These are phyloP conservation scores for Agrocybe chaxingu DNA, from an alignment of 768 basidiomycete species.

Conservation along the genomic window DNA sequence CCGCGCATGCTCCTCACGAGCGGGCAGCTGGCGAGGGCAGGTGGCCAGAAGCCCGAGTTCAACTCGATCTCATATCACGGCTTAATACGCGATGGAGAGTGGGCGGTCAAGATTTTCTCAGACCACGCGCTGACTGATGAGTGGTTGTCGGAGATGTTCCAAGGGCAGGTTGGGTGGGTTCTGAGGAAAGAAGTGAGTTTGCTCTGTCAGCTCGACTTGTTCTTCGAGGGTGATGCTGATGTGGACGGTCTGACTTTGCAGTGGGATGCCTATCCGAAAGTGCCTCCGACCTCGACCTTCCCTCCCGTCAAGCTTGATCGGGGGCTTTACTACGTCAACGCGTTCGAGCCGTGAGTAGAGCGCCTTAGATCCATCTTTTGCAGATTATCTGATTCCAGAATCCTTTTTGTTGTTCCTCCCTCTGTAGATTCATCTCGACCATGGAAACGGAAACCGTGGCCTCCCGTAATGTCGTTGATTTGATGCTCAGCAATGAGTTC, in stretches of 20 bases:
- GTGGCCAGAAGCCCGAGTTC: conserved; percentile 68
- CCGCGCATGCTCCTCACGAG: conserved; percentile 76
- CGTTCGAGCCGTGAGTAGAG: conserved; percentile 78
- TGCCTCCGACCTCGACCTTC: conserved; percentile 64
- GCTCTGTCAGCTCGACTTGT: background rate
- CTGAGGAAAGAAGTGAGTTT: conserved; percentile 66
- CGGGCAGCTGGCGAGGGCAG: conserved; percentile 41
- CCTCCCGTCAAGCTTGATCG: conserved; percentile 75
- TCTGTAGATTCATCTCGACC: conserved; percentile 70
- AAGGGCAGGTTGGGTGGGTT: conserved; percentile 74
- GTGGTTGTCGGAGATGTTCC: conserved; percentile 67
- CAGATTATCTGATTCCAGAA: conserved; percentile 5
- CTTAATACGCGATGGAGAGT: conserved; percentile 49
- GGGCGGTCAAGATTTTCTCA: conserved; percentile 89
- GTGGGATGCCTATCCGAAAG: conserved; percentile 81
- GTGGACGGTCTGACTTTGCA: conserved; percentile 21
- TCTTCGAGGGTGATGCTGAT: background rate
- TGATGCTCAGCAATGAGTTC: conserved; percentile 73
- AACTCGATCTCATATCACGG: conserved; percentile 85
- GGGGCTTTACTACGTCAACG: conserved; percentile 88
- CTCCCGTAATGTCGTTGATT: conserved; percentile 79
- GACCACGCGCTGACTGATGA: conserved; percentile 58
- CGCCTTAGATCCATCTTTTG: conserved; percentile 1
- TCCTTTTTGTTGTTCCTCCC: background rate
- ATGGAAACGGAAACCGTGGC: conserved; percentile 94